These are phyloP conservation scores for Tuber calosporum DNA, from an alignment of 495 filamentous ascomycete genomes.

Conservation along the genomic window DNA sequence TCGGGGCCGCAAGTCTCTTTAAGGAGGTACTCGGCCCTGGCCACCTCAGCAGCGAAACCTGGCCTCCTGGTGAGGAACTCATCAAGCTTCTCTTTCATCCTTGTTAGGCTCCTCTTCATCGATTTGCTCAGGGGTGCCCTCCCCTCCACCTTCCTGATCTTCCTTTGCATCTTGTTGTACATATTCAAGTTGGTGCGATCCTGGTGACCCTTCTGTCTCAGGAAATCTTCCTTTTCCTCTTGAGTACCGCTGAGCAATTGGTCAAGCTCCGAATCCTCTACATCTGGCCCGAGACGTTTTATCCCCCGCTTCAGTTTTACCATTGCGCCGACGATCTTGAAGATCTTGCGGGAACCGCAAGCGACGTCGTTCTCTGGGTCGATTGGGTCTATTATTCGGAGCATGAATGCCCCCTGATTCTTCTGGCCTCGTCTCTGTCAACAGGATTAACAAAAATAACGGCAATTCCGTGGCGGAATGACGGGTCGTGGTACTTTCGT, in stretches of 20 bases:
- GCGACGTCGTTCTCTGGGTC: constrained; percentile 20
- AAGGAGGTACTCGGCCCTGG: background rate
- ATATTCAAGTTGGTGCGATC: background rate
- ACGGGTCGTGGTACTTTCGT: background rate
- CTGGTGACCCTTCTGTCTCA: background rate
- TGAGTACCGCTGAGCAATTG: background rate
- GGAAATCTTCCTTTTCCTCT: background rate
- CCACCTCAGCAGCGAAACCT: background rate
- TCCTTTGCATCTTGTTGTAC: background rate
- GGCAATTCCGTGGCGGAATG: background rate
- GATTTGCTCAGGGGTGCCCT: background rate
- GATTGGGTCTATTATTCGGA: constrained; percentile 10
- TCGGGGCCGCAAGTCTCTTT: background rate
- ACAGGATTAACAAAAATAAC: background rate
- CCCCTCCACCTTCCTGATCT: background rate
- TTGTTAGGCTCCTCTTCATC: background rate
- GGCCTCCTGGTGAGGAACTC: background rate
- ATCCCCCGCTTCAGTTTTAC: background rate
- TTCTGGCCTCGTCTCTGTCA: background rate
- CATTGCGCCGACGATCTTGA: background rate
- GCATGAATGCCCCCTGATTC: background rate
- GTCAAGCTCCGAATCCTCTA: background rate
- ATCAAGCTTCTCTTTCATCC: background rate
- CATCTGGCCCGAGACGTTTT: background rate
- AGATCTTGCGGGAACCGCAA: background rate